A percentile compares a stretch with the other conserved stretches of the same genome.
phyloP scores from a whole-genome alignment of 2,329 filamentous ascomycete genomes.

The Thermothelomyces thermophilus region DNA sequence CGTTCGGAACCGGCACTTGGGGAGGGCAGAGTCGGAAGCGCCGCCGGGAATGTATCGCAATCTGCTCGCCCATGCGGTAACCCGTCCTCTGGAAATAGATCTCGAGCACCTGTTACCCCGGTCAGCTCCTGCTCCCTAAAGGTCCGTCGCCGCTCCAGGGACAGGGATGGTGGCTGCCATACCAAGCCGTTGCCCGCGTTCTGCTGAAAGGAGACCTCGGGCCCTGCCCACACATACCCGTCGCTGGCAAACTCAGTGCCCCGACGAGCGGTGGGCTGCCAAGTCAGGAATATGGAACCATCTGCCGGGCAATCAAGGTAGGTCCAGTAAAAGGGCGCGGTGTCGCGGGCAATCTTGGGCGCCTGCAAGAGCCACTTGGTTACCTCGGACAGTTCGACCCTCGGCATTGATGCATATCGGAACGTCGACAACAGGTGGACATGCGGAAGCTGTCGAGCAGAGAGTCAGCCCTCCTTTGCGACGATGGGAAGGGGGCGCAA shows the following conservation, averaged over 20 bases:
- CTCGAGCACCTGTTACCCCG: slow-evolving; percentile 64
- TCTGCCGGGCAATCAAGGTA: slow-evolving; percentile 78
- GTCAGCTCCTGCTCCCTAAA: neutral
- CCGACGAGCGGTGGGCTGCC: slow-evolving; percentile 72
- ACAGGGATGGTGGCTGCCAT: slow-evolving; percentile 26
- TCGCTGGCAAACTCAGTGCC: slow-evolving; percentile 77
- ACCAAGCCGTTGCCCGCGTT: slow-evolving; percentile 59
- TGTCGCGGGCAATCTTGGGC: slow-evolving; percentile 76
- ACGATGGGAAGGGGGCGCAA: neutral
- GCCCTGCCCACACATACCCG: slow-evolving; percentile 84
- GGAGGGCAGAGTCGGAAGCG: slow-evolving; percentile 78
- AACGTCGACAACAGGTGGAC: slow-evolving; percentile 83
- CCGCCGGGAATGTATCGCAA: slow-evolving; percentile 70
- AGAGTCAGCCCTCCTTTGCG: slow-evolving; percentile 5
- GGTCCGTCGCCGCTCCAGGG: neutral
- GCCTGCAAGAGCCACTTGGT: slow-evolving; percentile 78
- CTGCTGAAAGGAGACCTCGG: slow-evolving; percentile 69
- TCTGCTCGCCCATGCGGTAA: slow-evolving; percentile 67
- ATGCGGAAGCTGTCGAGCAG: slow-evolving; percentile 62
- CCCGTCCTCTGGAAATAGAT: slow-evolving; percentile 78
- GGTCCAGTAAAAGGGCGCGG: slow-evolving; percentile 86
- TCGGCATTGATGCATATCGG: slow-evolving; percentile 67
- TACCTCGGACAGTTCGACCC: slow-evolving; percentile 67
- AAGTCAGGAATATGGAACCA: slow-evolving; percentile 76
- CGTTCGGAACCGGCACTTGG: slow-evolving; percentile 61